Base-by-base conservation (phyloP, 83 land plant genomes). In the Isoetes engelmannii region DNA sequence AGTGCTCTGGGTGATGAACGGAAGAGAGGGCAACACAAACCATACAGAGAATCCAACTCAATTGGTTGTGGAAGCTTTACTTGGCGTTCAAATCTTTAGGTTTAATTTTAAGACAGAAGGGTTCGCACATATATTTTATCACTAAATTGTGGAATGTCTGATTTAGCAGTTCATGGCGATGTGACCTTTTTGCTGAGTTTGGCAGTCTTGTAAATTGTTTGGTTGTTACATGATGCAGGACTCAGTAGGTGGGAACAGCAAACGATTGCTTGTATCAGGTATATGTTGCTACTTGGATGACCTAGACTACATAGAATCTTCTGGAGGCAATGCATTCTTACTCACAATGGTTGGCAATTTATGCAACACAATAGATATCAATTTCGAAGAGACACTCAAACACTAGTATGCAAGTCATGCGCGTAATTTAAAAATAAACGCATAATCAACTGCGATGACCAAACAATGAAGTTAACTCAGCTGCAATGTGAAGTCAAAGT, bases 1-100 rank as follows among this genome's bases (percentile, higher is more conserved):
- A 78, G 81, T 78, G 81, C 81, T 12, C 66, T 78, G 59, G 81
- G 81, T 45, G 81, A 78, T 73, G 81, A 78, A 70, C 81, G 77
- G 21, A 78, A 78, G 63, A 63, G 77, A 43, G 76, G 81, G n/a
- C 81, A 73, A 42, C 81, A 78, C 72, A 76, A 72, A 50, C 81
- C 81, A 44, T 78, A 78, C 61, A 73, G 81, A 49, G 72, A 78
- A 62, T 78, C 81, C 20, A 78, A 78, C 37, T 28, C 2, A 28
- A 28, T 28, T 28, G 37, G 37, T 28, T 28, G 37, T 2, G 37
- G 37, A 28, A 28, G 37, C 37, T 28, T 28, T 28, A 2, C 37
- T 28, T 28, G 37, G 37, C 37, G 37, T 28, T 28, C 37, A 28
- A 28, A 28, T 28, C 37, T 28, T 28, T 28, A 28, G 37, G 37